Conservation (phyloP, 441 rosid species). For the Geranium incanum region DNA sequence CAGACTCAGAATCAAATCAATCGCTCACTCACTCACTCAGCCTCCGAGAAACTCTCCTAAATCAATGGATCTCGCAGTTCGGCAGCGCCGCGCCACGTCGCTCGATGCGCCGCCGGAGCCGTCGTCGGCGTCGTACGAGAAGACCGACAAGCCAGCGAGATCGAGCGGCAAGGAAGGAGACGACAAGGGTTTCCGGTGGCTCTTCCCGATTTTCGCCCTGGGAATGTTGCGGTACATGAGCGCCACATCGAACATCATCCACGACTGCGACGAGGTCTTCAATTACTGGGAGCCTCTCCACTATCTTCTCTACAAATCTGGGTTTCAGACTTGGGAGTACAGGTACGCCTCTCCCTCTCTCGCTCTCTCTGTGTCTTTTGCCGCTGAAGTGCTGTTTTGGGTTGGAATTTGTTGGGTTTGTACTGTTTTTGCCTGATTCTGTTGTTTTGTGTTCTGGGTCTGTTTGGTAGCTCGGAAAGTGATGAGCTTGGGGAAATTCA, state of each 20-base stretch:
- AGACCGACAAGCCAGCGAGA: slow-evolving; percentile 46
- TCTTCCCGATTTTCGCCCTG: slow-evolving; percentile 51
- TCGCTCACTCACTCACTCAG: background rate
- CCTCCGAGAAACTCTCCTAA: background rate
- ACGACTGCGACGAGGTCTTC: slow-evolving; percentile 96
- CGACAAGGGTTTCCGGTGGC: slow-evolving; percentile 56
- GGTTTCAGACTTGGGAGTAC: slow-evolving; percentile 96
- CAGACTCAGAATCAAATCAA: background rate
- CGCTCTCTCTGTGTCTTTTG: background rate
- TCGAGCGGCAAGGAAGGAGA: slow-evolving; percentile 30
- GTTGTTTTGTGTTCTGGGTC: slow-evolving; percentile 1
- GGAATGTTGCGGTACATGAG: slow-evolving; percentile 85
- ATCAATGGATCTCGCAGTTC: slow-evolving; percentile 46
- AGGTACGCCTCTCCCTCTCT: slow-evolving; percentile 37
- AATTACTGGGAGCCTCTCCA: slow-evolving; percentile 99
- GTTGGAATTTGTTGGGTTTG: background rate
- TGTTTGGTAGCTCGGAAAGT: background rate
- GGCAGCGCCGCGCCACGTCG: slow-evolving; percentile 51
- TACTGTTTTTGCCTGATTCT: background rate
- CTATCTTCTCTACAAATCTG: slow-evolving; percentile 76
- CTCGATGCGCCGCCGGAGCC: slow-evolving; percentile 33
- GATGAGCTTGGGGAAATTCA: background rate
- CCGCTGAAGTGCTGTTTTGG: background rate
- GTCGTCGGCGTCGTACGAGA: slow-evolving; percentile 39
- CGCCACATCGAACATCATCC: slow-evolving; percentile 83